phyloP scores from a whole-genome alignment of 495 filamentous ascomycete genomes.

The Glarea lozoyensis region DNA sequence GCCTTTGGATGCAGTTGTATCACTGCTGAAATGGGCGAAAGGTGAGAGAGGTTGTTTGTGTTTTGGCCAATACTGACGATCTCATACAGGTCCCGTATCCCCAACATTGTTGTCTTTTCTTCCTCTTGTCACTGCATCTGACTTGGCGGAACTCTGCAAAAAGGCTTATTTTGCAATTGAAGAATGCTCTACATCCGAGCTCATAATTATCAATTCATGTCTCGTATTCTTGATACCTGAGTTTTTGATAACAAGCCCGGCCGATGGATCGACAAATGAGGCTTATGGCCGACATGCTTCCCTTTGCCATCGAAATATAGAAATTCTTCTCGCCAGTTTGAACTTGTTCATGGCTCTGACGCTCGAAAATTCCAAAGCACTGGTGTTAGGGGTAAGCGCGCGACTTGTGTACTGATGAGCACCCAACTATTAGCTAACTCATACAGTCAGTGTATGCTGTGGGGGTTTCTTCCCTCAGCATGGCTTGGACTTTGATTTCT shows the following conservation, averaged over 20 bases:
- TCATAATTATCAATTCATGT: background rate
- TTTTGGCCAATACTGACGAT: background rate
- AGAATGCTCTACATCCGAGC: background rate
- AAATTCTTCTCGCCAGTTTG: background rate
- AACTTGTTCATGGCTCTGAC: background rate
- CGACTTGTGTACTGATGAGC: background rate
- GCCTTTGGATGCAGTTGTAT: background rate
- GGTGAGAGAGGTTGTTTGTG: background rate
- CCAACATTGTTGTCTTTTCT: background rate
- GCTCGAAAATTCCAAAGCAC: background rate
- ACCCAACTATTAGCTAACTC: background rate
- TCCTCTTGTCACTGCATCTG: background rate
- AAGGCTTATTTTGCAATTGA: background rate
- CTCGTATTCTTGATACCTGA: background rate
- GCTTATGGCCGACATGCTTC: background rate
- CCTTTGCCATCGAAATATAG: background rate
- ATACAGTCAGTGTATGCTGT: background rate
- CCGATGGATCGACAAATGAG: background rate
- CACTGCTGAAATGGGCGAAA: background rate
- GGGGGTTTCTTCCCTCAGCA: background rate
- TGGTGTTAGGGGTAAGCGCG: background rate
- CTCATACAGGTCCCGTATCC: background rate
- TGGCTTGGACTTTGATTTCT: background rate
- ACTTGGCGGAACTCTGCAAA: background rate
- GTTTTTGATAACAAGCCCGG: background rate